Base-by-base conservation (phyloP, 495 filamentous ascomycete species). In the Penicillium atrosanguineum region DNA sequence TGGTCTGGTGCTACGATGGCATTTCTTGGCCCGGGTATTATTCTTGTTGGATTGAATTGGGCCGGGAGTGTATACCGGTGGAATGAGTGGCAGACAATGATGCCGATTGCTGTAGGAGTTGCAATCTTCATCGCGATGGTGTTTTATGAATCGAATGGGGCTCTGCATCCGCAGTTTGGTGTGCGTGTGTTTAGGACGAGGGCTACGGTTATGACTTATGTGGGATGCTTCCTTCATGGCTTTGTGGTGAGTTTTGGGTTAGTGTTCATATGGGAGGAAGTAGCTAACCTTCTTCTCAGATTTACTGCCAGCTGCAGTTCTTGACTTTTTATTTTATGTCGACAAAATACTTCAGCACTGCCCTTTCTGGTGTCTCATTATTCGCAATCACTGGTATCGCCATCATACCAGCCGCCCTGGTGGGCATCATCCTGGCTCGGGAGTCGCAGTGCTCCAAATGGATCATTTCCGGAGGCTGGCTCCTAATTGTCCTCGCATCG, bases 301-400 rank as follows among this genome's bases (percentile, higher is more conserved):
- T 80, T 15, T 74, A 74, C 39, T 53, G 60, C 41, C 72, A 76
- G 0, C 57, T 91, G 0, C 86, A 88, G 57, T 86, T 80, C 47
- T 67, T 86, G 28, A 77, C 86, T 0, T 72, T 91, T 20, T 90
- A 85, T 65, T 85, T 85, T 60, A 70, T 83, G 46, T 77, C 81
- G 8, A 77, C 87, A 25, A 80, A 82, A 49, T 78, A 71, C 44
- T 73, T 77, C 44, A 67, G 72, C 0, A 72, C 81, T 0, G 79
- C 82, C 6, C 53, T 83, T 2, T 69, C 84, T 1, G 85, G 86
- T 8, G 68, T 90, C 5, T 75, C 81, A 2, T 58, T 89, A 6
- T 75, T 89, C 6, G 62, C 68, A 25, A 46, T 76, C 26, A 63
- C 66, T 6, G 69, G 70, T 16, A 70, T 79, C 0, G 71, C 80